Conservation (phyloP, 176 grass and related monocot species). For the Pharus latifolius region DNA sequence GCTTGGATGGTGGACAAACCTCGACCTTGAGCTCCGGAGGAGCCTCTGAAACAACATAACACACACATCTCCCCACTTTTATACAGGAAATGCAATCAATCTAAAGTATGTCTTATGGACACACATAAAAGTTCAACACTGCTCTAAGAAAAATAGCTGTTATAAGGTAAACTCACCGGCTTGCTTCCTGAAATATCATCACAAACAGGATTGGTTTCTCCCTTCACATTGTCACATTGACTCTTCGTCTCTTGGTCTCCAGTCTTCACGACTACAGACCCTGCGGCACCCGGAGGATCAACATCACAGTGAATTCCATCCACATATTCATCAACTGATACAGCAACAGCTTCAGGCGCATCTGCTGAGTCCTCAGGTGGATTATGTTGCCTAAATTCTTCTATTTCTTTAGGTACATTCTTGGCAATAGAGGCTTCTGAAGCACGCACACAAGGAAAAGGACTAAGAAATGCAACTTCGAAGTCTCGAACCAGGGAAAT, state of each 20-base stretch:
- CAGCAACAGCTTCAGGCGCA: no score
- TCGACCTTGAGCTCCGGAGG: constrained; percentile 31
- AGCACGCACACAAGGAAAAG: neutral
- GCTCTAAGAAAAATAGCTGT: neutral
- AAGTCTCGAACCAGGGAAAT: neutral
- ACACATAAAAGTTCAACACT: neutral
- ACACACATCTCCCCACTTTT: neutral
- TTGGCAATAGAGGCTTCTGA: neutral
- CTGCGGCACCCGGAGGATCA: neutral
- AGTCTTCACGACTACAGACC: neutral
- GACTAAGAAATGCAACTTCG: neutral
- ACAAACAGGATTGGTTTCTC: neutral
- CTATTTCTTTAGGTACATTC: neutral
- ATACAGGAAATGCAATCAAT: neutral
- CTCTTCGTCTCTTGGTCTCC: constrained; percentile 7
- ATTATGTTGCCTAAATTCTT: no score
- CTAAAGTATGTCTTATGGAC: neutral
- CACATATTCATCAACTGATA: neutral
- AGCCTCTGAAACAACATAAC: constrained; percentile 35
- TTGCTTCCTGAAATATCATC: neutral
- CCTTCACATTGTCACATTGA: neutral
- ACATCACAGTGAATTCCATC: neutral
- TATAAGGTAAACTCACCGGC: constrained; percentile 4
- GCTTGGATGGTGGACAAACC: constrained; percentile 41
- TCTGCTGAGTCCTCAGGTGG: neutral